Base-by-base conservation (phyloP, 768 basidiomycete genomes). In the Kwoniella mangroviensis region DNA sequence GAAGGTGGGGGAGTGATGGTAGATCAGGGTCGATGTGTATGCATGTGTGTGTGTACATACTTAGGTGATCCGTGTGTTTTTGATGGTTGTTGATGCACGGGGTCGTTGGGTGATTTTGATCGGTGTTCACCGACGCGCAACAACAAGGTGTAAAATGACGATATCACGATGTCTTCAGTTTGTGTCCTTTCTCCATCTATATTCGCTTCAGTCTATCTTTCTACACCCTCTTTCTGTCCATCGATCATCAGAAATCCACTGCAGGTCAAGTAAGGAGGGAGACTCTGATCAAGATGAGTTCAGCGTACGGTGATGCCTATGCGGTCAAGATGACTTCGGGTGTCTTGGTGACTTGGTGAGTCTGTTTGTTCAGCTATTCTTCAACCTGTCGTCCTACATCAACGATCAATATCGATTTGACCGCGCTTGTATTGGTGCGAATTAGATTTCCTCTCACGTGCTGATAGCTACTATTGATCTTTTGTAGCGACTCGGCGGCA, bases 401-500 rank as follows among this genome's bases (percentile, higher is more conserved):
- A 34, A 34, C 34, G n/a, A n/a, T n/a, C n/a, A n/a, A n/a, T n/a
- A n/a, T n/a, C n/a, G n/a, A n/a, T n/a, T n/a, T n/a, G n/a, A n/a
- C n/a, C n/a, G n/a, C n/a, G n/a, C n/a, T n/a, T n/a, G n/a, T n/a
- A n/a, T n/a, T n/a, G n/a, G n/a, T n/a, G n/a, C n/a, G n/a, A n/a
- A n/a, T n/a, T n/a, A n/a, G n/a, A n/a, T n/a, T n/a, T n/a, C n/a
- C n/a, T n/a, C n/a, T n/a, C n/a, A n/a, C n/a, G n/a, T n/a, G n/a
- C n/a, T n/a, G n/a, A n/a, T n/a, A n/a, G n/a, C n/a, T n/a, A n/a
- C n/a, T n/a, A n/a, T n/a, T n/a, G n/a, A n/a, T n/a, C n/a, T n/a
- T n/a, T n/a, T n/a, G n/a, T 51, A 79, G 78, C 63, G 79, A 80
- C 62, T 77, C 77, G n/a, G 79, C 79, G 11, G 79, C 79, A 7